Conservation (phyloP, 148 eudicot species). For the Silene latifolia region DNA sequence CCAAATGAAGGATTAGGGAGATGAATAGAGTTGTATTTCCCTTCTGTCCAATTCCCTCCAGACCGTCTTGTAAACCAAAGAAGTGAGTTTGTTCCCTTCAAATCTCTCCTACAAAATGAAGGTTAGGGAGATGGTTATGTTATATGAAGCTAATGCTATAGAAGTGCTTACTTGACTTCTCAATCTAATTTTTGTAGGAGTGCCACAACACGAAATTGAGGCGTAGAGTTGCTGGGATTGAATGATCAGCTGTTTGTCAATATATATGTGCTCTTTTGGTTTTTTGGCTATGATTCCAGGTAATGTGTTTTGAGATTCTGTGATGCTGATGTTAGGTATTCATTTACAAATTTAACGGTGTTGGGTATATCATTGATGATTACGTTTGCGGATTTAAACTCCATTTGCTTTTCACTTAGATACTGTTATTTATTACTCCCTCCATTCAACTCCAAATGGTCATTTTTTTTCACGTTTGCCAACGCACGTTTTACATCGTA, state of each 20-base stretch:
- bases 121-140: not conserved
- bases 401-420: not conserved
- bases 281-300: slow-evolving; percentile 28
- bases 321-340: not conserved
- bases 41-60: no score
- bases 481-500: no score
- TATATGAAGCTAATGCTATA: not conserved
- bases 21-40: no score
- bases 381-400: not conserved
- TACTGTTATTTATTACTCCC: no score
- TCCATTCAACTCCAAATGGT: no score
- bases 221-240: slow-evolving; percentile 68
- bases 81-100: no score
- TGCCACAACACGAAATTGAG: slow-evolving; percentile 61
- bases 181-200: slow-evolving; percentile 38
- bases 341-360: no score
- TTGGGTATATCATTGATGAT: not conserved
- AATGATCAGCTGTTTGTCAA: slow-evolving; percentile 33
- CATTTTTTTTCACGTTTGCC: no score
- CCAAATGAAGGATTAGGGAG: not conserved
- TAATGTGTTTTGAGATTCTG: slow-evolving; percentile 7
- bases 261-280: slow-evolving; percentile 7
- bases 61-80: no score
- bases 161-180: not conserved
- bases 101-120: not conserved